Base-by-base conservation (phyloP, 2,329 filamentous ascomycete species). In the Cytospora chrysosperma region DNA sequence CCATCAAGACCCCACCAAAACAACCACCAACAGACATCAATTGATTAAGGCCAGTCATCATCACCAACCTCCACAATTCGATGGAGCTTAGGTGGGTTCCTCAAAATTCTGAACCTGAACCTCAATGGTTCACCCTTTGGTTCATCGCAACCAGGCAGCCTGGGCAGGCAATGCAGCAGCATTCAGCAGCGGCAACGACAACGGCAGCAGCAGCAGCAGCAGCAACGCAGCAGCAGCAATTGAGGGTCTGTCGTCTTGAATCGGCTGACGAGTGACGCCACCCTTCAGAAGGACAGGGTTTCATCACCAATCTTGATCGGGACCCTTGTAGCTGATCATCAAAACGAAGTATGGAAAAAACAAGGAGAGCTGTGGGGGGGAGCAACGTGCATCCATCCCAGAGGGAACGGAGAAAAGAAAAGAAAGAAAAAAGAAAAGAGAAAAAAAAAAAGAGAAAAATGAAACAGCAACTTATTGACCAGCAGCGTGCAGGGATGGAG, bases 181-280 rank as follows among this genome's bases (percentile, higher is more conserved):
- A 30, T 9, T 30, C 5, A 9, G 28, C 9, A 30, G 28, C 28
- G 9, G 28, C 9, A 30, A 9, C 28, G 9, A 9, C 28, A 30
- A 9, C 28, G 28, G 28, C 28, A 30, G 28, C 4, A 30, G 28
- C 28, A 30, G 28, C 30, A 12, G 30, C 30, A 34, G 30, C 10
- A 34, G 30, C 65, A n/a, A n/a, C 82, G 77, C 10, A 74, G 82
- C 4, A 81, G 74, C 19, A 43, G 24, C 28, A 32, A 43, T 10
- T 56, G 55, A 24, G 55, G 26, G n/a, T 24, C 19, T 9, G 55
- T 49, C n/a, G 55, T 57, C 37, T 21, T 34, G 27, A 50, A 49
- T 24, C 27, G 27, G 19, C 56, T 50, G 9, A 50, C 27, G 7
- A 30, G 40, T 50, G 27, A 40, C 15, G 43, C 34, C 28, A 51